Base-by-base conservation (phyloP, 2,329 filamentous ascomycete species). In the Penicillium sp. region DNA sequence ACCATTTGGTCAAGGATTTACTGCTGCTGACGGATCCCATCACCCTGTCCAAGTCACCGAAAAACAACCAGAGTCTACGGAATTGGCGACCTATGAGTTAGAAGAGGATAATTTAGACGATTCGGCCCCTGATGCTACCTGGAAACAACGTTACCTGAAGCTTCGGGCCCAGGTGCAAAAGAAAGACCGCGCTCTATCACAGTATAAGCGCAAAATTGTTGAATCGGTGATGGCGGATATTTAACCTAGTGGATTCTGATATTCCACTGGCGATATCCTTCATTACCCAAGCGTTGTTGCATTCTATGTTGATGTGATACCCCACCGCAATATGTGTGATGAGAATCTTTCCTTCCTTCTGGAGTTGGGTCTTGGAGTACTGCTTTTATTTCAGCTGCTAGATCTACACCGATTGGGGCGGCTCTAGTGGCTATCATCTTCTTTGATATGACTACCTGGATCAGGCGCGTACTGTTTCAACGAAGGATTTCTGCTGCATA, bases 201-300 rank as follows among this genome's bases (percentile, higher is more conserved):
- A 67, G 28, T 69, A 69, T 37, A 69, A 68, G 40, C 65, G 66
- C 21, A 68, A 61, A 31, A 67, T 70, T 19, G 54, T 70, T 11
- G 64, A 69, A 47, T 67, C 63, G 11, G 67, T 70, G n/a, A 69
- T 70, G 66, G 60, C 62, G 26, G 64, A 68, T 39, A 59, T 67
- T 21, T 68, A 44, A 52, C 32, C 16, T 25, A 7, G 21, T n/a
- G n/a, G 25, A 27, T 31, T 29, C 6, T 8, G 13, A 6, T 29
- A 10, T 29, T 14, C 8, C 6, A n/a, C 6, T 29, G 26, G 16
- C 21, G 21, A 29, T 14, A 29, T 6, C 26, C 26, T 29, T 9
- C 7, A 14, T 21, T 20, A 15, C 17, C 31, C 10, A 4, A 10
- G 14, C 14, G 8, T 31, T 31, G n/a, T 31, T 16, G 29, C 18